Evolutionary conservation across 129 eudicot genomes (phyloP).

Genomic region (Dittrichia graveolens): DNA sequence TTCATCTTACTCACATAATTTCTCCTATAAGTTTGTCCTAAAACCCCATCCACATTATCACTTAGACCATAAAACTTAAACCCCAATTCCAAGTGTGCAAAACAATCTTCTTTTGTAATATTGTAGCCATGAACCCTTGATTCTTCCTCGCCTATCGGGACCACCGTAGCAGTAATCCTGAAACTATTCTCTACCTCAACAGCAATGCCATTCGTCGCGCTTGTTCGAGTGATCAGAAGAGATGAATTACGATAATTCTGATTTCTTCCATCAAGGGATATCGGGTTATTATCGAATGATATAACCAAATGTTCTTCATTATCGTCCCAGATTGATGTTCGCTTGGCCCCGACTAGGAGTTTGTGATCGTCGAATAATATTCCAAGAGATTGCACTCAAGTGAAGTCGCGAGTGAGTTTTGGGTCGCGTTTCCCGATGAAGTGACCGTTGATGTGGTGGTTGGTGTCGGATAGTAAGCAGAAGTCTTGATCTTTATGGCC

Average conservation of each 20-base stretch:
- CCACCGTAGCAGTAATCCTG: constrained; percentile 34
- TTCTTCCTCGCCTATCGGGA: constrained; percentile 41
- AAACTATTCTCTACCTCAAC: constrained; percentile 38
- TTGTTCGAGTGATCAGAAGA: constrained; percentile 35
- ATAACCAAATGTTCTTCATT: constrained; percentile 39
- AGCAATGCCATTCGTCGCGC: constrained; percentile 25
- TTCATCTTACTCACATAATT: constrained; percentile 42
- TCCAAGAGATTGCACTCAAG: constrained; percentile 56
- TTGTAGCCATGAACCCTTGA: constrained; percentile 46
- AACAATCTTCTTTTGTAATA: constrained; percentile 42
- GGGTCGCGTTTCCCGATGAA: constrained; percentile 54
- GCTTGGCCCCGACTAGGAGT: constrained; percentile 35
- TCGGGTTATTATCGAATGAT: constrained; percentile 23
- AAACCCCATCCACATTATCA: constrained; percentile 42
- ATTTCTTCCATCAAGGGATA: constrained; percentile 29
- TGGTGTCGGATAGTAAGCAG: constrained; percentile 50
- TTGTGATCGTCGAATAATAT: constrained; percentile 45
- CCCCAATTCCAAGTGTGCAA: constrained; percentile 47
- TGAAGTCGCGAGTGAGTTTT: constrained; percentile 44
- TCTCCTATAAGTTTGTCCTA: constrained; percentile 51
- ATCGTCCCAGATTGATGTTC: constrained; percentile 46
- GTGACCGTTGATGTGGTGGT: constrained; percentile 54
- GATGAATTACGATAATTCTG: constrained; percentile 25
- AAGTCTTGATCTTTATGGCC: constrained; percentile 54
- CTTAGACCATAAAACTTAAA: constrained; percentile 41